Conservation (phyloP, 2,329 filamentous ascomycete genomes). For the Colletotrichum shisoi region DNA sequence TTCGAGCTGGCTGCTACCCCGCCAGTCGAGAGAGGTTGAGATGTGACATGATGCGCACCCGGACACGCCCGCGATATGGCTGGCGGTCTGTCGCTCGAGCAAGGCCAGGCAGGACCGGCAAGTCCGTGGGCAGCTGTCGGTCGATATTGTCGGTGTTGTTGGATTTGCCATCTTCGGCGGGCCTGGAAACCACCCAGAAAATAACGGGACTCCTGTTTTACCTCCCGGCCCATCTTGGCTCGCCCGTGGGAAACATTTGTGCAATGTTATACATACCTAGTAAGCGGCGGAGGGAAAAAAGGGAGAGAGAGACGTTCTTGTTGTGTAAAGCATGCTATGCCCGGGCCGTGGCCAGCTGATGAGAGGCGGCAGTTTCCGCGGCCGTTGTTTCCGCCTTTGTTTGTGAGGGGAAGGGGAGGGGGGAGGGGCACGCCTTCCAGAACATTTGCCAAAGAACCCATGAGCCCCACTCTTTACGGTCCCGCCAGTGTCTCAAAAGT, state of each 20-base stretch:
- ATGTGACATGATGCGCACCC: slow-evolving; percentile 12
- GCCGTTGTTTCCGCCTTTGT: too few relatives aligned
- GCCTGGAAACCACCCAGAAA: background rate
- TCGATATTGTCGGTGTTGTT: too few relatives aligned
- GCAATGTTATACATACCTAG: background rate
- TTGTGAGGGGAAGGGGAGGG: too few relatives aligned
- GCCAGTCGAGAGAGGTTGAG: background rate
- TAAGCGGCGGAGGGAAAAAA: background rate
- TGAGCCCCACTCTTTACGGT: background rate
- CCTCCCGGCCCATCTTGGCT: slow-evolving; percentile 22
- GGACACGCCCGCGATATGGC: slow-evolving; percentile 9
- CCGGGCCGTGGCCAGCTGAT: background rate
- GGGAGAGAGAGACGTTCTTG: background rate
- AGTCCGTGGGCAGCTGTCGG: background rate
- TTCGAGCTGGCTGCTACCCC: background rate
- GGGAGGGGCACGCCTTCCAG: slow-evolving; percentile 5
- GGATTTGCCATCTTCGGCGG: too few relatives aligned
- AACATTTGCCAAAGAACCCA: background rate
- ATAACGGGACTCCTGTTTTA: too few relatives aligned
- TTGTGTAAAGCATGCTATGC: background rate
- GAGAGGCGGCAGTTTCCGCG: background rate
- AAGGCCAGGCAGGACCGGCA: background rate
- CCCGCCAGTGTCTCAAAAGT: slow-evolving; percentile 2
- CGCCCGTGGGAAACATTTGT: slow-evolving; percentile 6
- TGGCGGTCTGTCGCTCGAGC: slow-evolving; percentile 9